Conservation (phyloP, 140 eudicot species). For the Senecio squalidus region DNA sequence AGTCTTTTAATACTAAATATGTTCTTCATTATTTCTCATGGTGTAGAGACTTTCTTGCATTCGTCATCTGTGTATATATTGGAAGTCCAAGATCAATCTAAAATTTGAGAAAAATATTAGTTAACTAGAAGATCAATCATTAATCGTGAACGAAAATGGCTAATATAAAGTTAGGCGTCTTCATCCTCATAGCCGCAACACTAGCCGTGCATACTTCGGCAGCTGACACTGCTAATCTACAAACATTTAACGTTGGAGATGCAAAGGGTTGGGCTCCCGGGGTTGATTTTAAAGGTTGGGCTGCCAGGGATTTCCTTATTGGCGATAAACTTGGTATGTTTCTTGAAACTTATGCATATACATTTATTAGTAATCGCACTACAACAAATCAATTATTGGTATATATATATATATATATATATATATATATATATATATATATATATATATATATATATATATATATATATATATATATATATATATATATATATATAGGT, state of each 20-base stretch:
- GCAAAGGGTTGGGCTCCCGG: not conserved
- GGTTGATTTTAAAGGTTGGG: not conserved
- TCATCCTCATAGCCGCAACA: not conserved
- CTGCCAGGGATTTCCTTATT: too few relatives aligned
- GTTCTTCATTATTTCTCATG: constrained; percentile 8
- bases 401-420: too few relatives aligned
- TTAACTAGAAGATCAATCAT: not conserved
- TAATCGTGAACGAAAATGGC: not conserved
- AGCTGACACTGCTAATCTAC: not conserved
- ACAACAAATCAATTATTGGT: too few relatives aligned
- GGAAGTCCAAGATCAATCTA: not conserved
- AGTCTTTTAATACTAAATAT: constrained; percentile 4
- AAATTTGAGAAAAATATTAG: not conserved
- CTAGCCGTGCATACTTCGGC: not conserved
- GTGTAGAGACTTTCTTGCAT: not conserved
- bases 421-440: too few relatives aligned
- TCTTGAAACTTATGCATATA: not conserved
- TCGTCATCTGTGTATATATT: not conserved
- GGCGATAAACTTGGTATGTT: not conserved
- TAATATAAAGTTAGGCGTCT: too few relatives aligned
- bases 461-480: too few relatives aligned
- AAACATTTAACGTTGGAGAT: not conserved
- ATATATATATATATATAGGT: too few relatives aligned
- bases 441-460: too few relatives aligned
- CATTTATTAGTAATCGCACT: too few relatives aligned